These are phyloP conservation scores for Rhynchosporium graminicola DNA, from an alignment of 2,329 filamentous ascomycete genomes.

Conservation along the genomic window DNA sequence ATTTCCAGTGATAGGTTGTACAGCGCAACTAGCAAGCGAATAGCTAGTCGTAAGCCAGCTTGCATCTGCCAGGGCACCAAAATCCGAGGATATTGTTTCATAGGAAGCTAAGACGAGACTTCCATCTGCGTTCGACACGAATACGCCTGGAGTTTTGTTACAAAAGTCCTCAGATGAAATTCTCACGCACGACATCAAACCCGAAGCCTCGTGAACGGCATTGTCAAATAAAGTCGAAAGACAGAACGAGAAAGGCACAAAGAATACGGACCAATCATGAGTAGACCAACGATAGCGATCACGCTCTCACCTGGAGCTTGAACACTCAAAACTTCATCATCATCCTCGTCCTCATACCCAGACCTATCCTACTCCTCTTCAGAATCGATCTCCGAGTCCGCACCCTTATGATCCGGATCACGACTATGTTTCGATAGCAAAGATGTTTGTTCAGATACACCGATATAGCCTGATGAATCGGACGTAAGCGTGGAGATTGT, in stretches of 20 bases:
- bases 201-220: no score
- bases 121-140: slow-evolving; percentile 64
- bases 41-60: slow-evolving; percentile 59
- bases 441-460: background rate
- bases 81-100: slow-evolving; percentile 61
- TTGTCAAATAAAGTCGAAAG: no score
- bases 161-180: background rate
- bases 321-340: background rate
- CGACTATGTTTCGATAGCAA: background rate
- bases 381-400: background rate
- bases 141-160: slow-evolving; percentile 50
- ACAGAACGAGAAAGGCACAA: background rate
- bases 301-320: background rate
- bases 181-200: no score
- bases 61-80: slow-evolving; percentile 56
- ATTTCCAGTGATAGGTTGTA: slow-evolving; percentile 57
- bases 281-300: slow-evolving; percentile 29
- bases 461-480: slow-evolving; percentile 8
- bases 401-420: slow-evolving; percentile 21
- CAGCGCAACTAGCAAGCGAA: slow-evolving; percentile 51
- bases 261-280: slow-evolving; percentile 12
- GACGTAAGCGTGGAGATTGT: slow-evolving; percentile 6
- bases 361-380: slow-evolving; percentile 7
- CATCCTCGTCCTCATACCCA: slow-evolving; percentile 4
- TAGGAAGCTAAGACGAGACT: slow-evolving; percentile 69